Evolutionary conservation across 2,329 filamentous ascomycete species (phyloP).

Genomic region (Fusarium metavorans): DNA sequence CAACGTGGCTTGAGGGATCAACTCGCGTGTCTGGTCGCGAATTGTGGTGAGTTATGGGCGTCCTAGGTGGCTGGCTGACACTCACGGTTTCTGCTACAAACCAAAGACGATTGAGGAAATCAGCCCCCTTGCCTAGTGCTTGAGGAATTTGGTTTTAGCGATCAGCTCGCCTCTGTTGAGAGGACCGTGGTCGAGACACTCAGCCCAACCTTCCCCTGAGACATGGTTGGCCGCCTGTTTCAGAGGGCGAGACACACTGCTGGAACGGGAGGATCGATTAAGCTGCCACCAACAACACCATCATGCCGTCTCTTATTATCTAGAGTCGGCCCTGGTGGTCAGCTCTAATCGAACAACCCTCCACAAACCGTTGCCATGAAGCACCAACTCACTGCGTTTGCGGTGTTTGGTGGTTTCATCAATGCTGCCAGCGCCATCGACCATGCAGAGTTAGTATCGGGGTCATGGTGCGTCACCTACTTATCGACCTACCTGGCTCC

Average conservation of each 20-base stretch:
- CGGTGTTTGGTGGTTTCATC: not conserved
- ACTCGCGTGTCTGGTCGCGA: not conserved
- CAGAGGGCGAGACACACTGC: not conserved
- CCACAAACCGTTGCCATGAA: not conserved
- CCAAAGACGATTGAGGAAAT: not conserved
- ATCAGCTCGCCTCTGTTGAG: not conserved
- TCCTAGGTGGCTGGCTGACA: not conserved
- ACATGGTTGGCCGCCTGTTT: not conserved
- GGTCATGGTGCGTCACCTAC: slow-evolving; percentile 4
- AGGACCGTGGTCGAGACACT: not conserved
- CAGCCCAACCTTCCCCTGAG: not conserved
- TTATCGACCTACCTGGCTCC: slow-evolving; percentile 4
- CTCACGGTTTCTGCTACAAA: not conserved
- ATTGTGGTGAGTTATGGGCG: not conserved
- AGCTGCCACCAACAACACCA: not conserved
- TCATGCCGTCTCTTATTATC: not conserved
- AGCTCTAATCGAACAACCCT: not conserved
- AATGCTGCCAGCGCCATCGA: not conserved
- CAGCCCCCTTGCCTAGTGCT: not conserved
- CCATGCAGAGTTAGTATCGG: not conserved
- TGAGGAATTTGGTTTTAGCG: not conserved
- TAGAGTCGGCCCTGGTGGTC: not conserved
- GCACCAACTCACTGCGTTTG: not conserved
- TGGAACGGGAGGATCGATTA: not conserved
- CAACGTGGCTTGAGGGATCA: not conserved